phyloP scores from a whole-genome alignment of 371 early-diverging fungal species.

The Rhizopus sp. region DNA sequence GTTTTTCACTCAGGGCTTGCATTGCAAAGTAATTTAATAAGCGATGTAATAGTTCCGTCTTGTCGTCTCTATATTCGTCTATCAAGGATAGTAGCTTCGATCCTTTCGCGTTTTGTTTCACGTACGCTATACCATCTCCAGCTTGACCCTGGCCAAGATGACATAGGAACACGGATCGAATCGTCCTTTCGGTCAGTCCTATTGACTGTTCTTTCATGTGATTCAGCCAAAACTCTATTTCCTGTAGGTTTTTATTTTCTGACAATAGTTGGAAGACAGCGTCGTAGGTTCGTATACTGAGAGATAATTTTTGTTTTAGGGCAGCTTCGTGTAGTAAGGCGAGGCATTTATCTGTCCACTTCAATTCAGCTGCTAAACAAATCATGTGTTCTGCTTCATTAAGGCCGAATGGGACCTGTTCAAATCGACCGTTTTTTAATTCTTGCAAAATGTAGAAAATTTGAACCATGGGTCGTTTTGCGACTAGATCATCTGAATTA shows the following conservation, averaged over 20 bases:
- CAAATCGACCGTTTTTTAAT: conserved; percentile 12
- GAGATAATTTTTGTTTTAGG: conserved; percentile 4
- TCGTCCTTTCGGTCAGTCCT: conserved; percentile 3
- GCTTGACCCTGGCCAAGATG: conserved; percentile 12
- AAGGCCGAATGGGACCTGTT: conserved; percentile 12
- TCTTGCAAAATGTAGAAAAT: conserved; percentile 21
- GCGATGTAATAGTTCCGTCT: conserved; percentile 17
- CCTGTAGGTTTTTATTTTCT: conserved; percentile 5
- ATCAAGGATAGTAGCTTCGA: conserved; percentile 7
- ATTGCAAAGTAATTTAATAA: conserved; percentile 25
- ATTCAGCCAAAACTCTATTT: conserved; percentile 27
- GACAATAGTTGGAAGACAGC: conserved; percentile 32
- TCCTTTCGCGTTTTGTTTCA: conserved; percentile 13
- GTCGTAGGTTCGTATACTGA: conserved; percentile 25
- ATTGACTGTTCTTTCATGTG: conserved; percentile 9
- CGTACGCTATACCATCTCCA: conserved; percentile 15
- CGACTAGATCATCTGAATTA: conserved; percentile 13
- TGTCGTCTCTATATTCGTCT: background rate
- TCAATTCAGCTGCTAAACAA: conserved; percentile 15
- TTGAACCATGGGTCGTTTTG: conserved; percentile 4
- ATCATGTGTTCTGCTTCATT: conserved; percentile 21
- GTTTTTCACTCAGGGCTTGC: conserved; percentile 19
- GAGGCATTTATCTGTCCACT: conserved; percentile 13
- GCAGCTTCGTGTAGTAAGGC: conserved; percentile 12
- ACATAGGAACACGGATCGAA: conserved; percentile 23